Percentiles rank a stretch among this genome's conserved stretches.
phyloP scores from a whole-genome alignment of 2,329 filamentous ascomycete genomes.

The Paracorniculantispora psalliotae region DNA sequence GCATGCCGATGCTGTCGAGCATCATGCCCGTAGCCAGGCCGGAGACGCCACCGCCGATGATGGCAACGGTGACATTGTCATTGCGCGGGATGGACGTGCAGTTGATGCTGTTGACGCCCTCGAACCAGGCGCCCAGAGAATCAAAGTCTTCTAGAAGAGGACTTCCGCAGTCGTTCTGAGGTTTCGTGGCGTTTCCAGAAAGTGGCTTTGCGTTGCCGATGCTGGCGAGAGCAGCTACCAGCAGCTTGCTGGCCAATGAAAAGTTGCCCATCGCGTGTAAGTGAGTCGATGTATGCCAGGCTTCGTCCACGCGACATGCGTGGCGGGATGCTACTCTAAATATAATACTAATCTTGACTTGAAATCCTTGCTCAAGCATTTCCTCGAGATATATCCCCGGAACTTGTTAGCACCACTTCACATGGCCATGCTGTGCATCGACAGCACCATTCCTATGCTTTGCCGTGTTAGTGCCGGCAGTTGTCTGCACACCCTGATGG shows the following conservation, averaged over 20 bases:
- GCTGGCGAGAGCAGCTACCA: neutral
- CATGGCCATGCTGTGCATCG: neutral
- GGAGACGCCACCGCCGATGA: conserved; percentile 36
- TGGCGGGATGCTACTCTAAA: neutral
- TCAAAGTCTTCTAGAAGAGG: conserved; percentile 22
- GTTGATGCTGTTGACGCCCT: conserved; percentile 32
- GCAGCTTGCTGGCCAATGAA: neutral
- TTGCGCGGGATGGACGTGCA: conserved; percentile 20
- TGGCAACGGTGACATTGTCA: conserved; percentile 22
- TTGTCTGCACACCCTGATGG: conserved; percentile 7
- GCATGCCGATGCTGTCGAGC: conserved; percentile 38
- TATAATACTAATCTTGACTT: neutral
- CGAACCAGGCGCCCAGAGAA: conserved; percentile 35
- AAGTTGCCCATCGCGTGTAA: neutral
- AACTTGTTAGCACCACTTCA: neutral
- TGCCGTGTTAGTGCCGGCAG: conserved; percentile 4
- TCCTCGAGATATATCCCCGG: neutral
- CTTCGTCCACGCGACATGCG: too few relatives aligned
- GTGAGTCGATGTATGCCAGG: neutral
- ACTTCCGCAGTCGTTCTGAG: neutral
- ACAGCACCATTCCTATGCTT: neutral
- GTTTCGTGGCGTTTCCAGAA: neutral
- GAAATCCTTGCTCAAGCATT: neutral
- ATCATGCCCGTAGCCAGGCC: conserved; percentile 23
- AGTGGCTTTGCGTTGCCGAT: neutral